phyloP scores from a whole-genome alignment of 2,329 filamentous ascomycete species.

The Fusarium humuli region DNA sequence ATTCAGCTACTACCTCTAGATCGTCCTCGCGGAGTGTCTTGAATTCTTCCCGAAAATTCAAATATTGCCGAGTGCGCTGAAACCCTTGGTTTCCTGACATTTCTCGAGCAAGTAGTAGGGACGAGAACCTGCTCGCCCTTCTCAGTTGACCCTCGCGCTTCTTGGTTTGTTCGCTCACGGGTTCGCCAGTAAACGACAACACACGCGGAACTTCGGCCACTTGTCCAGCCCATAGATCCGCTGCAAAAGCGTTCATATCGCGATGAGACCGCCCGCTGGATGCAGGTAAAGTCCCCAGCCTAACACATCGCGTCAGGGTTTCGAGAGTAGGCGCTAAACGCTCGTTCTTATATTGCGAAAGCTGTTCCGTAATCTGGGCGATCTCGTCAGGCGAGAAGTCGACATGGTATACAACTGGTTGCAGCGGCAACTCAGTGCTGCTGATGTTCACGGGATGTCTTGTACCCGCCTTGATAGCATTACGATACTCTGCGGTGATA shows the following conservation, averaged over 20 bases:
- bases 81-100: conserved; percentile 59
- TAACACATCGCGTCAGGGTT: conserved; percentile 30
- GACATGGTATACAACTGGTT: conserved; percentile 55
- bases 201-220: conserved; percentile 32
- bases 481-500: conserved; percentile 42
- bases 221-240: conserved; percentile 46
- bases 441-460: conserved; percentile 7
- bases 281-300: not conserved
- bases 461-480: conserved; percentile 46
- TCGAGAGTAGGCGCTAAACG: conserved; percentile 30
- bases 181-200: conserved; percentile 43
- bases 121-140: conserved; percentile 49
- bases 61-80: conserved; percentile 55
- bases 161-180: conserved; percentile 19
- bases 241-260: conserved; percentile 27
- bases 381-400: conserved; percentile 59
- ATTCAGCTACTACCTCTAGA: conserved; percentile 63
- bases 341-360: conserved; percentile 34
- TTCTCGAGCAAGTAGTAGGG: conserved; percentile 62
- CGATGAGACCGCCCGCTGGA: conserved; percentile 4
- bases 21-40: conserved; percentile 62
- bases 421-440: not conserved
- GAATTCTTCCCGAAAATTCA: conserved; percentile 61
- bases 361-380: conserved; percentile 37
- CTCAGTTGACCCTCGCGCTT: conserved; percentile 16